phyloP scores from a whole-genome alignment of 73 alveolate species.

The Diophrys appendiculata region DNA sequence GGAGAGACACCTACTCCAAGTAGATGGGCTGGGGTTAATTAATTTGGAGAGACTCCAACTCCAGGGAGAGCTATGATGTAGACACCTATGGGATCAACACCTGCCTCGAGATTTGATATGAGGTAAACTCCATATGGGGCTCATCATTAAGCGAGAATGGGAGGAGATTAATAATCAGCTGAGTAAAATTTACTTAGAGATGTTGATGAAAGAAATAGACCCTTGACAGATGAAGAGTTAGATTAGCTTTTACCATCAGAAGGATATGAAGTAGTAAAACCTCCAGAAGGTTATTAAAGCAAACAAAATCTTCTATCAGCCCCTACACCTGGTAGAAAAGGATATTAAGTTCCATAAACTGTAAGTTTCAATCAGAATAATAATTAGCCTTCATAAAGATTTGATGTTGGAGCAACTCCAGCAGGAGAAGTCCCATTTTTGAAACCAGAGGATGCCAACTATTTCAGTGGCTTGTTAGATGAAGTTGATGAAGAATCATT shows the following conservation, averaged over 20 bases:
- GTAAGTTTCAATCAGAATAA: too few species aligned
- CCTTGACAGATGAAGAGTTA: conserved; percentile 95
- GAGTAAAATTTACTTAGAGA: too few species aligned
- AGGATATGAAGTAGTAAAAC: conserved; percentile 75
- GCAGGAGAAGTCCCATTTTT: conserved; percentile 71
- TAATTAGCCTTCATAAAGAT: conserved; percentile 1
- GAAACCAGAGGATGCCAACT: conserved; percentile 88
- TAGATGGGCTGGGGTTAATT: conserved; percentile 28
- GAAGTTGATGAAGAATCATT: conserved; percentile 89
- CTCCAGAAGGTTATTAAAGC: conserved; percentile 12
- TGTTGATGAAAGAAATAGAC: conserved; percentile 95
- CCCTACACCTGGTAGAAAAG: conserved; percentile 27
- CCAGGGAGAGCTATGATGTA: conserved; percentile 57
- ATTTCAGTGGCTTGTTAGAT: conserved; percentile 76
- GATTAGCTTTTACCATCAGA: conserved; percentile 87
- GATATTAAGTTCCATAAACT: conserved; percentile 77
- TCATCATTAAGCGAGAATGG: conserved; percentile 20
- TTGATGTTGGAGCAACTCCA: conserved; percentile 8
- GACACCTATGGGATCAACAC: conserved; percentile 56
- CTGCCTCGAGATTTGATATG: too few species aligned
- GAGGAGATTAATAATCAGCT: background rate
- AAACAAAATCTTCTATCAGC: conserved; percentile 6
- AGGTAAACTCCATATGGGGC: too few species aligned
- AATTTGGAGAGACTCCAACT: conserved; percentile 68
- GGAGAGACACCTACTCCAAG: conserved; percentile 75